Conservation (phyloP, 495 filamentous ascomycete genomes). For the Neurospora tetraspora region DNA sequence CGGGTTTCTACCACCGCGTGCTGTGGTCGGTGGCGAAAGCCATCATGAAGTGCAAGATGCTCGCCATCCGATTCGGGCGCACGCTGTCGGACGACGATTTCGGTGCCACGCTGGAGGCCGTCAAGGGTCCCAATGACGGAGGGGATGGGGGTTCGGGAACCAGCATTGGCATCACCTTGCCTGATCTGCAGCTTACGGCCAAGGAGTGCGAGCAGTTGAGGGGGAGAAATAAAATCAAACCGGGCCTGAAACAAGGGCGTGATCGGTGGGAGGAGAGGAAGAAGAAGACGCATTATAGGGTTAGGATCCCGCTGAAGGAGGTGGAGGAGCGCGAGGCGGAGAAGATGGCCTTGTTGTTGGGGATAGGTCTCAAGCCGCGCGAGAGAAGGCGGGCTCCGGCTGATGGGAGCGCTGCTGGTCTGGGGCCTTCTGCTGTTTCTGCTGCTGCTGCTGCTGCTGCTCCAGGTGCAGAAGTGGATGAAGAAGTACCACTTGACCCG, state of each 20-base stretch:
- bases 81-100: conserved; percentile 44
- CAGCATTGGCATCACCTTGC: conserved; percentile 38
- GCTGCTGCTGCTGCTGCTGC: background rate
- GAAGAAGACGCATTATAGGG: conserved; percentile 21
- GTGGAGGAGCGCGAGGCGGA: conserved; percentile 20
- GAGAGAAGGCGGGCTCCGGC: background rate
- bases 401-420: background rate
- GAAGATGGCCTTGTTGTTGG: conserved; percentile 21
- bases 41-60: conserved; percentile 77
- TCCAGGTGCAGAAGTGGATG: background rate
- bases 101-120: conserved; percentile 30
- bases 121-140: conserved; percentile 17
- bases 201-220: conserved; percentile 25
- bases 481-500: background rate
- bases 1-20: conserved; percentile 77
- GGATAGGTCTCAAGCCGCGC: conserved; percentile 4
- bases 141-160: conserved; percentile 28
- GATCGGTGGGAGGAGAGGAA: conserved; percentile 16
- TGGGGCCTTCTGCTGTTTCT: background rate
- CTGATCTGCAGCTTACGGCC: conserved; percentile 42
- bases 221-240: conserved; percentile 16
- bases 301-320: conserved; percentile 31
- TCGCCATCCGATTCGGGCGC: conserved; percentile 36
- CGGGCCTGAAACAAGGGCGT: conserved; percentile 11
- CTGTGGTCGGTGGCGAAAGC: conserved; percentile 69